Base-by-base conservation (phyloP, 2,329 filamentous ascomycete species). In the Microcyclospora pomicola region DNA sequence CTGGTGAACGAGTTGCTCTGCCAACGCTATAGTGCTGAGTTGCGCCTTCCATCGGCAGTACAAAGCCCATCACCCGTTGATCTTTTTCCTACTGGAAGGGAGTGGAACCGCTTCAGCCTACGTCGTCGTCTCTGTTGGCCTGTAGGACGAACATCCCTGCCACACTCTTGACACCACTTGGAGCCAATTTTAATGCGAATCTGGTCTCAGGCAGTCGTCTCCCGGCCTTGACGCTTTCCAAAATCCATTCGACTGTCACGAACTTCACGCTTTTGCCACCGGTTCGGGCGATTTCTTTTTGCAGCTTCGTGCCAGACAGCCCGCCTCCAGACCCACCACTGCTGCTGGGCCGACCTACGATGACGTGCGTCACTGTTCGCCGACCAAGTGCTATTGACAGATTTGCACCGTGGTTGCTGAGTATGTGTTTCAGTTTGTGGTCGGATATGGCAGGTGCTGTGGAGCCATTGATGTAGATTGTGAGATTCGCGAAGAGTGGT, bases 391-490 rank as follows among this genome's bases (percentile, higher is more conserved):
- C 69, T 28, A 85, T 71, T 3, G 82, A 79, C 48, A 84, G 67
- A 31, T 63, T 67, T 1, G 76, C 88, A 14, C 87, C 88, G 53
- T 93, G 75, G 40, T 76, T 68, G 5, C 71, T 74, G 29, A 95
- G 70, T 12, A 92, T 59, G 39, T 78, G 77, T 65, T 91, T 92
- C 40, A 95, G 71, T 55, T 75, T 81, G 63, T 93, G 82, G 59
- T 95, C 87, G 11, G 83, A 92, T 44, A 94, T 72, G 15, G 75
- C 60, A 1, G 87, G 86, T 42, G 77, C 72, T 2, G 85, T 93
- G 48, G 82, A 87, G 43, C 86, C 86, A 59, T 94, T 94, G 59
- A 95, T 72, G 62, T 88, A 91, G 50, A 94, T 72, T 36, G 74
- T 77, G 15, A 86, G 69, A 12, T 77, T 74, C 33, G 72, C 62